phyloP scores from a whole-genome alignment of 2,329 filamentous ascomycete genomes.

The Aspergillus flavus region DNA sequence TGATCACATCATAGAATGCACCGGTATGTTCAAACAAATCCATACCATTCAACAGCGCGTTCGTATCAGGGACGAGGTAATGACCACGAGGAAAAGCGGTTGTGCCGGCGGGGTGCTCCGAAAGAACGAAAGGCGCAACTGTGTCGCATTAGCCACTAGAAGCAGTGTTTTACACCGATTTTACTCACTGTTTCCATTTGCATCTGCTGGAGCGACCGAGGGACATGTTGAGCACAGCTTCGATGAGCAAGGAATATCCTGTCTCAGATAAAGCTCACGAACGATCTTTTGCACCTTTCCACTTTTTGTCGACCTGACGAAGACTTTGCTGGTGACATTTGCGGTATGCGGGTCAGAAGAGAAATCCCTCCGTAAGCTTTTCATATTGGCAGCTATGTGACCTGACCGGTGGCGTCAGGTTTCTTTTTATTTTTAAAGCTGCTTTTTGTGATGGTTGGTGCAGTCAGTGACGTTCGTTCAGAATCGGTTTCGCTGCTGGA shows the following conservation, averaged over 20 bases:
- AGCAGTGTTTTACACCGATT: constrained; percentile 4
- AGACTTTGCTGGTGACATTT: constrained; percentile 93
- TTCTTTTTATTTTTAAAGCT: constrained; percentile 9
- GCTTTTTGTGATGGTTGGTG: constrained; percentile 24
- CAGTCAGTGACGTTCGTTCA: constrained; percentile 18
- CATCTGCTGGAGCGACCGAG: constrained; percentile 74
- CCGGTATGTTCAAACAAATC: constrained; percentile 91
- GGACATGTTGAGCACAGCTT: constrained; percentile 80
- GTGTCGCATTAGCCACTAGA: constrained; percentile 24
- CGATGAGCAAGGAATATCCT: constrained; percentile 97
- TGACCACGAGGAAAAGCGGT: constrained; percentile 82
- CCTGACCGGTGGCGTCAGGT: constrained; percentile 14
- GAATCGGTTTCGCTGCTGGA: constrained; percentile 18
- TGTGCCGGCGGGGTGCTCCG: constrained; percentile 82
- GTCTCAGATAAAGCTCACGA: constrained; percentile 89
- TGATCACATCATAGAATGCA: constrained; percentile 94
- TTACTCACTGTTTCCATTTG: constrained; percentile 69
- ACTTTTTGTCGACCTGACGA: constrained; percentile 89
- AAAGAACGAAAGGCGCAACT: constrained; percentile 85
- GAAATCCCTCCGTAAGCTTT: constrained; percentile 63
- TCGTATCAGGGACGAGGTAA: constrained; percentile 94
- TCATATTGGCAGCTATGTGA: constrained; percentile 49
- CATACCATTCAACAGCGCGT: constrained; percentile 93
- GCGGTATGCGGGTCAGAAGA: constrained; percentile 59
- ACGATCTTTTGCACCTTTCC: constrained; percentile 99